These are phyloP conservation scores for Fusarium chlamydosporum DNA, from an alignment of 2,329 filamentous ascomycete species.

Conservation along the genomic window DNA sequence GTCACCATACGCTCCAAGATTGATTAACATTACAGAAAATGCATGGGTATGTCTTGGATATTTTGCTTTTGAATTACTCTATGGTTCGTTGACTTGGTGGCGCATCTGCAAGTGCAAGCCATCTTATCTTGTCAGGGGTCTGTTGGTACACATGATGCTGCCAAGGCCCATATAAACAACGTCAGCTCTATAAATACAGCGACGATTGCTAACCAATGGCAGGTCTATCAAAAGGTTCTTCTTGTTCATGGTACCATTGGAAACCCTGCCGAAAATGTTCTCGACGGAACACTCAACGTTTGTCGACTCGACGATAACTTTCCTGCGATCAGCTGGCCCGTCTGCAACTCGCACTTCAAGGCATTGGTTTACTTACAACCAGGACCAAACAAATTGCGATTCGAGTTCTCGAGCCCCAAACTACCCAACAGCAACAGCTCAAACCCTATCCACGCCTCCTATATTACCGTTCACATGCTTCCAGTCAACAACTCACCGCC, in stretches of 20 bases:
- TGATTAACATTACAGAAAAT: slow-evolving; percentile 83
- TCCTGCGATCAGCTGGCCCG: slow-evolving; percentile 87
- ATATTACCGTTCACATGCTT: slow-evolving; percentile 87
- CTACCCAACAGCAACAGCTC: slow-evolving; percentile 76
- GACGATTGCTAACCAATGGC: slow-evolving; percentile 46
- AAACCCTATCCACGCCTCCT: slow-evolving; percentile 81
- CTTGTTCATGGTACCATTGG: slow-evolving; percentile 86
- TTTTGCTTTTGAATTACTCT: slow-evolving; percentile 35
- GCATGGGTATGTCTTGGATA: slow-evolving; percentile 77
- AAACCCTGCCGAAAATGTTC: slow-evolving; percentile 73
- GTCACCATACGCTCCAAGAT: slow-evolving; percentile 84
- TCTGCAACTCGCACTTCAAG: slow-evolving; percentile 92
- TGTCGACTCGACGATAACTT: slow-evolving; percentile 88
- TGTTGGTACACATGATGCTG: slow-evolving; percentile 21
- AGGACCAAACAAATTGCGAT: slow-evolving; percentile 87
- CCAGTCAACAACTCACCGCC: slow-evolving; percentile 84
- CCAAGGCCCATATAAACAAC: slow-evolving; percentile 19
- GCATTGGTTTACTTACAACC: slow-evolving; percentile 90
- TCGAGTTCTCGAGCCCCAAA: slow-evolving; percentile 90
- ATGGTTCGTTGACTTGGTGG: slow-evolving; percentile 25
- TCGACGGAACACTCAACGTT: slow-evolving; percentile 85
- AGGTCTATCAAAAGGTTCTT: slow-evolving; percentile 94
- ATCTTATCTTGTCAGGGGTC: slow-evolving; percentile 32
- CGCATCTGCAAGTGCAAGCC: slow-evolving; percentile 31
- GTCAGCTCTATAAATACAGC: slow-evolving; percentile 11